These are phyloP conservation scores for Lentinula sp. DNA, from an alignment of 768 basidiomycete species.

Conservation along the genomic window DNA sequence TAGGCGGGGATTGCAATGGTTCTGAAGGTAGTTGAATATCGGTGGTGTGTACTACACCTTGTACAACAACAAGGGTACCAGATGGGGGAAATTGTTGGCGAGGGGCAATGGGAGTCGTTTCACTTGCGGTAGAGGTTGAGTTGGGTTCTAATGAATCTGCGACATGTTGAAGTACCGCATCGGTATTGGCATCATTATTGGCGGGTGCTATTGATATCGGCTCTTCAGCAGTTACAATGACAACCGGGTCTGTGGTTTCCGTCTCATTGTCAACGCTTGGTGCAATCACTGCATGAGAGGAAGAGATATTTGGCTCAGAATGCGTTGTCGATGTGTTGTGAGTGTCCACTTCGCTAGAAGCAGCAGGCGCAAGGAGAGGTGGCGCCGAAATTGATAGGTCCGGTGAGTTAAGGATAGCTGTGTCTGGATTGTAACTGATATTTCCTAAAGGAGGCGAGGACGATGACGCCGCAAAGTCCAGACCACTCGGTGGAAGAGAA, in stretches of 20 bases:
- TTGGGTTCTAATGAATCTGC: neutral
- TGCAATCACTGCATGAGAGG: constrained; percentile 4
- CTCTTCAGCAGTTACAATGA: neutral
- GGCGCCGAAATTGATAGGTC: neutral
- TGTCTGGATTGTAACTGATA: neutral
- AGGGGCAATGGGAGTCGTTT: neutral
- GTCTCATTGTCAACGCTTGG: neutral
- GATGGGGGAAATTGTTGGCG: constrained; percentile 21
- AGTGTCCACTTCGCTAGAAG: neutral
- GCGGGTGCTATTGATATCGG: neutral
- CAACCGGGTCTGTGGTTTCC: neutral
- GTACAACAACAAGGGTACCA: constrained; percentile 76
- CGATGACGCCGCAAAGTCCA: neutral
- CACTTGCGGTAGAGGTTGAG: neutral
- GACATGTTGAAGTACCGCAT: neutral
- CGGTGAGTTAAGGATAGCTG: neutral
- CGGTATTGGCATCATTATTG: neutral
- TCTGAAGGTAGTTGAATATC: constrained; percentile 41
- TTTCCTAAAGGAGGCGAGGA: neutral
- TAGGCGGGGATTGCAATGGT: neutral
- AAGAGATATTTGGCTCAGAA: neutral
- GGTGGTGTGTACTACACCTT: constrained; percentile 77
- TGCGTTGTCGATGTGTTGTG: neutral
- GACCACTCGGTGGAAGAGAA: neutral
- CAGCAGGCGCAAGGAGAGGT: neutral